These are phyloP conservation scores for Cytospora chrysosperma DNA, from an alignment of 2,329 filamentous ascomycete species.

Conservation along the genomic window DNA sequence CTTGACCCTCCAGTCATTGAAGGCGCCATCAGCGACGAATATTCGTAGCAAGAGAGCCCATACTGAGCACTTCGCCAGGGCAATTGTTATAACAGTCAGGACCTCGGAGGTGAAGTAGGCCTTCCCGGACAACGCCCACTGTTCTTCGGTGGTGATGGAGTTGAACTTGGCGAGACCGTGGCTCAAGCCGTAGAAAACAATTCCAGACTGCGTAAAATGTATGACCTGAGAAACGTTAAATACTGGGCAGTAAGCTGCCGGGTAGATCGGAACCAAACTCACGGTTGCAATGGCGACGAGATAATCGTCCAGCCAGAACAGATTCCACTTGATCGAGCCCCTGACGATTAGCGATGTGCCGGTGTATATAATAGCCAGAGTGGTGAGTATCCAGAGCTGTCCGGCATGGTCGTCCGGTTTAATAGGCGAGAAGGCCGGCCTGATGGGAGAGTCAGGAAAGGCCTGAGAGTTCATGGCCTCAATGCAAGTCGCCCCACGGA, in stretches of 20 bases:
- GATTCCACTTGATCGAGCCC: conserved; percentile 1
- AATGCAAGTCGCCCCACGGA: neutral
- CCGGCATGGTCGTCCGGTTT: conserved; percentile 4
- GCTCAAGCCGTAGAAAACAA: neutral
- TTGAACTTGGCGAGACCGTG: conserved; percentile 9
- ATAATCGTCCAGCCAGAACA: conserved; percentile 13
- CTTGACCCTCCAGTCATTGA: conserved; percentile 20
- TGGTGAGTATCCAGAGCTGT: conserved; percentile 15
- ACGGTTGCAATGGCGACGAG: conserved; percentile 11
- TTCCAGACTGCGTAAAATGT: neutral
- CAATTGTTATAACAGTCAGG: conserved; percentile 16
- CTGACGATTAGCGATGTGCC: conserved; percentile 1
- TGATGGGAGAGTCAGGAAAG: neutral
- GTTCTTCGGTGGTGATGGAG: neutral
- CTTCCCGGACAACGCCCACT: conserved; percentile 1
- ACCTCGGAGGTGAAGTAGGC: conserved; percentile 20
- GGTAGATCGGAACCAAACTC: neutral
- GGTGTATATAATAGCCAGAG: conserved; percentile 8
- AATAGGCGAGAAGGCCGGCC: conserved; percentile 2
- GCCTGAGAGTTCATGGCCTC: neutral
- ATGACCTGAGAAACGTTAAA: neutral
- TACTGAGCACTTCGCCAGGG: conserved; percentile 26
- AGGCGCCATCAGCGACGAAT: conserved; percentile 12
- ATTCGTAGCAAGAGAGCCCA: conserved; percentile 25
- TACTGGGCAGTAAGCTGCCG: neutral